Evolutionary conservation across 441 rosid species (phyloP).

Genomic region (Geranium incanum): DNA sequence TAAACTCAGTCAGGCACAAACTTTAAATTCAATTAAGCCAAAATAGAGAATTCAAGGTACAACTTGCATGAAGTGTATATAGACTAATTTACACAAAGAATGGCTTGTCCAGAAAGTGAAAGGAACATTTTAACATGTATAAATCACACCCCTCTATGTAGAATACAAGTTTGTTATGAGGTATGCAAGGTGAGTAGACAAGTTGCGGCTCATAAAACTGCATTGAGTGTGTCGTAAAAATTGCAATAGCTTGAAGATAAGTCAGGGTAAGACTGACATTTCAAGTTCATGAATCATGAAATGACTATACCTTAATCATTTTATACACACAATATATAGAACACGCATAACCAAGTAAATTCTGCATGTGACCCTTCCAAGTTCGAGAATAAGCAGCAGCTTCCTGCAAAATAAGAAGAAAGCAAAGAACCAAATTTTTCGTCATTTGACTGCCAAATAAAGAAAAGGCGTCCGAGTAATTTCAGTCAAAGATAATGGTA

Average conservation of each 20-base stretch:
- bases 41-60: background rate
- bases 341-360: conserved; percentile 92
- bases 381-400: conserved; percentile 98
- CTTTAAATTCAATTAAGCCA: background rate
- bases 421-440: conserved; percentile 7
- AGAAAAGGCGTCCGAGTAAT: background rate
- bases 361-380: conserved; percentile 98
- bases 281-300: too few species aligned
- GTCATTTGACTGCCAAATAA: background rate
- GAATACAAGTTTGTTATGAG: too few species aligned
- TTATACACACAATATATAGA: conserved; percentile 94
- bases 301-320: conserved; percentile 75
- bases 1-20: conserved; percentile 25
- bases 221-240: background rate
- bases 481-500: background rate
- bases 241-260: background rate
- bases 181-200: background rate
- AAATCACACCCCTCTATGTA: too few species aligned
- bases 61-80: background rate
- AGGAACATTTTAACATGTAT: too few species aligned
- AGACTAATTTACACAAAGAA: background rate
- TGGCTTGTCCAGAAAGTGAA: background rate
- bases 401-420: conserved; percentile 47
- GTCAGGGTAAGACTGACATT: background rate
- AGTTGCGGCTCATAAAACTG: background rate